Conservation (phyloP, 345 rosid species). For the Odontarrhena argentea region DNA sequence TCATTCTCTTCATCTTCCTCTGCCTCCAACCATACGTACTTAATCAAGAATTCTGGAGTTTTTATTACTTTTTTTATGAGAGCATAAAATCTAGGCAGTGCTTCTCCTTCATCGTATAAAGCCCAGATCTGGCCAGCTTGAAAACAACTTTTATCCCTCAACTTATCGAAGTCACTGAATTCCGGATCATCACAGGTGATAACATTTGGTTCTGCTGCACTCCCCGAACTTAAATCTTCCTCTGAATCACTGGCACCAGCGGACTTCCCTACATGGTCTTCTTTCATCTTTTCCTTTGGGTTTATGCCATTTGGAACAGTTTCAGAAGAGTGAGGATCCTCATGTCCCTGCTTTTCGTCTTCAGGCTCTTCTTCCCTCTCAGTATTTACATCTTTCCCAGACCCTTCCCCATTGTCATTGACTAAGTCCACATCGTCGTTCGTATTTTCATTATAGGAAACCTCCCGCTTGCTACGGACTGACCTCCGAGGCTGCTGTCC, state of each 20-base stretch:
- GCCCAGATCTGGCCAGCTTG: conserved; percentile 84
- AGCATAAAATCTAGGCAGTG: conserved; percentile 93
- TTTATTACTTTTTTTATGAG: conserved; percentile 50
- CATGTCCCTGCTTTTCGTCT: conserved; percentile 29
- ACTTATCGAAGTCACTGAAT: conserved; percentile 62
- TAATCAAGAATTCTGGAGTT: conserved; percentile 53
- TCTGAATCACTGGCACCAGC: conserved; percentile 21
- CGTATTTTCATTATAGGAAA: conserved; percentile 68
- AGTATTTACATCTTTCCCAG: conserved; percentile 22
- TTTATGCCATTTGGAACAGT: conserved; percentile 29
- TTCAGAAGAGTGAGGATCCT: conserved; percentile 23
- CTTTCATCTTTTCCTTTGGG: conserved; percentile 31
- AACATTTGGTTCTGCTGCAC: conserved; percentile 40
- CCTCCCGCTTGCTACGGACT: conserved; percentile 60
- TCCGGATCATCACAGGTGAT: conserved; percentile 63
- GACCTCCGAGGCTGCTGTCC: conserved; percentile 68
- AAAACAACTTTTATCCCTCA: conserved; percentile 51
- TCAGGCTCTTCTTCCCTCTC: conserved; percentile 29
- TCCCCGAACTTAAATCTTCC: conserved; percentile 38
- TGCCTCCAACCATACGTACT: conserved; percentile 71
- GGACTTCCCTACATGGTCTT: conserved; percentile 36
- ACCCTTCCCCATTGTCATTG: conserved; percentile 38
- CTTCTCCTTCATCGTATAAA: conserved; percentile 69
- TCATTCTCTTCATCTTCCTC: conserved; percentile 44
- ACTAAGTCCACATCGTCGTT: conserved; percentile 55